phyloP scores from a whole-genome alignment of 164 flowering plant species.

The Aristolochia fimbriata region DNA sequence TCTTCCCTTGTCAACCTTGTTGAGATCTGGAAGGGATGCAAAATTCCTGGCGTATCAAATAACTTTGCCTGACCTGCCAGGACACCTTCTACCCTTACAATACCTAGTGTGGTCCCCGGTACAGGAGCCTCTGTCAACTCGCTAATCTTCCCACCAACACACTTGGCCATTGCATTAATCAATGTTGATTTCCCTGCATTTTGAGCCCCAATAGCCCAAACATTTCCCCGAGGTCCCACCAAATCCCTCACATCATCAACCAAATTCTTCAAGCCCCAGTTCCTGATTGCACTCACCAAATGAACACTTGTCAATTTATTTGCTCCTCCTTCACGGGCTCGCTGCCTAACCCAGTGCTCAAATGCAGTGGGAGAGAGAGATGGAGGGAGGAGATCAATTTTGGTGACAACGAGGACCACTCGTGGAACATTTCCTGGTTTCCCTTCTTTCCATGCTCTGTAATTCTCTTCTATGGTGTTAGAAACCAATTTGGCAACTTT shows the following conservation, averaged over 20 bases:
- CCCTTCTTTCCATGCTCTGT: constrained; percentile 70
- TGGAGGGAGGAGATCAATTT: constrained; percentile 75
- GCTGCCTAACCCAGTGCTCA: constrained; percentile 82
- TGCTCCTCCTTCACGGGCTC: constrained; percentile 79
- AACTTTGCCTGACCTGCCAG: constrained; percentile 70
- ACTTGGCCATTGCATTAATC: constrained; percentile 73
- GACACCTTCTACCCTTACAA: constrained; percentile 79
- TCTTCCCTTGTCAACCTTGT: constrained; percentile 84
- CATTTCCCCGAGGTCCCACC: constrained; percentile 75
- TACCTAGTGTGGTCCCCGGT: constrained; percentile 94
- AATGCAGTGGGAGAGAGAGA: constrained; percentile 49
- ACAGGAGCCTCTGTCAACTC: constrained; percentile 90
- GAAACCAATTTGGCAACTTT: constrained; percentile 65
- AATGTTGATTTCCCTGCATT: constrained; percentile 93
- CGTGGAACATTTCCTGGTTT: constrained; percentile 85
- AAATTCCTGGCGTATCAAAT: constrained; percentile 91
- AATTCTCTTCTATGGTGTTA: constrained; percentile 55
- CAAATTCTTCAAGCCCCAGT: constrained; percentile 84
- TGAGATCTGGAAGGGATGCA: constrained; percentile 77
- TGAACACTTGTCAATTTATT: constrained; percentile 65
- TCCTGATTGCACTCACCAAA: constrained; percentile 67
- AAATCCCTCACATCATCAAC: constrained; percentile 55
- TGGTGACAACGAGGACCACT: constrained; percentile 74
- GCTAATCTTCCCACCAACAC: constrained; percentile 38
- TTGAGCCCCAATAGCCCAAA: constrained; percentile 94